Evolutionary conservation across 2,329 filamentous ascomycete species (phyloP).

Genomic region (Cladosporium sp.): DNA sequence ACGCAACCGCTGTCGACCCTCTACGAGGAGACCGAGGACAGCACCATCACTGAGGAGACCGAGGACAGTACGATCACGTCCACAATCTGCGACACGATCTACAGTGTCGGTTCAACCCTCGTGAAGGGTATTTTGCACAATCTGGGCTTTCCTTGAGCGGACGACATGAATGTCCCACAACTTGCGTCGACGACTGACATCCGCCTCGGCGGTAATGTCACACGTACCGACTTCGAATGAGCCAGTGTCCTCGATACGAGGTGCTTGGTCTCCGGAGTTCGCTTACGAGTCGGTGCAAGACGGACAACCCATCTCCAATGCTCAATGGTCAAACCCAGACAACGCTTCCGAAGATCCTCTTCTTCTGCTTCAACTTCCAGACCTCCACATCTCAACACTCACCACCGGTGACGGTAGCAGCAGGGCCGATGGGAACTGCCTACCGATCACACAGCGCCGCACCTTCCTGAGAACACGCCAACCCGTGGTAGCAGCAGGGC

Average conservation of each 20-base stretch:
- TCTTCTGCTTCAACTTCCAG: neutral
- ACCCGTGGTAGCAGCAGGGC: constrained; percentile 3
- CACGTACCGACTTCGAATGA: constrained; percentile 3
- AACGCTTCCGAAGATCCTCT: neutral
- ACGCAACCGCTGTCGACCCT: too few relatives aligned
- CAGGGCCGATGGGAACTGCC: neutral
- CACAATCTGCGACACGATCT: too few relatives aligned
- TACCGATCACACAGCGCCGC: neutral
- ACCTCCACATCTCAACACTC: neutral
- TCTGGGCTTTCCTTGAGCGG: neutral
- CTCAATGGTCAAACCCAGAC: neutral
- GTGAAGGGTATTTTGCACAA: too few relatives aligned
- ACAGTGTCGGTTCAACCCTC: too few relatives aligned
- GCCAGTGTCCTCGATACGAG: constrained; percentile 9
- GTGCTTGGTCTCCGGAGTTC: constrained; percentile 5
- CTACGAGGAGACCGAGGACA: too few relatives aligned
- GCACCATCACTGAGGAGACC: too few relatives aligned
- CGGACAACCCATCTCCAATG: neutral
- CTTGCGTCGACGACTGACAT: neutral
- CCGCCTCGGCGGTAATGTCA: constrained; percentile 8
- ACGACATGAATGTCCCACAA: constrained; percentile 4
- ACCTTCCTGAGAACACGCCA: neutral
- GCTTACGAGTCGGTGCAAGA: constrained; percentile 9
- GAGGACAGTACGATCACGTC: too few relatives aligned
- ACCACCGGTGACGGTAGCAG: too few relatives aligned